Conservation (phyloP, 1,139 yeast genomes). For the Taphrina communis region DNA sequence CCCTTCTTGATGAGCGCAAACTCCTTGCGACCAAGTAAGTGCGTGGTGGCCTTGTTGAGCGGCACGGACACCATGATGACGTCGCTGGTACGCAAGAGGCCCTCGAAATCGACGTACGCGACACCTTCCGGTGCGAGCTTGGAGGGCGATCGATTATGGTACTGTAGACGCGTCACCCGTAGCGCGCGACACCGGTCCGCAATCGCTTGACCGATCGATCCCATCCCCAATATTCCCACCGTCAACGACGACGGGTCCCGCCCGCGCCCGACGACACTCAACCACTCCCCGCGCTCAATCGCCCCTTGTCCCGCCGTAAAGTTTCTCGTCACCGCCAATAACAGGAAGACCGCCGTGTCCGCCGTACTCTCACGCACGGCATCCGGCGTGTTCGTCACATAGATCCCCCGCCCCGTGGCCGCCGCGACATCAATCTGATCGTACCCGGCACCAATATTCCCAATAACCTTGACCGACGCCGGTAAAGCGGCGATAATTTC, state of each 20-base stretch:
- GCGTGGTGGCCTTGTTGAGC: conserved; percentile 63
- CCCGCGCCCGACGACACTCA: conserved; percentile 59
- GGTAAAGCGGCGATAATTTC: conserved; percentile 30
- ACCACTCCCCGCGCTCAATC: conserved; percentile 38
- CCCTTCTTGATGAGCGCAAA: conserved; percentile 68
- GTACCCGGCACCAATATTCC: conserved; percentile 50
- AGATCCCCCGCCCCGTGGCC: conserved; percentile 61
- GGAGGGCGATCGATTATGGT: conserved; percentile 60
- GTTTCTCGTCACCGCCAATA: conserved; percentile 66
- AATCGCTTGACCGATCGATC: conserved; percentile 71
- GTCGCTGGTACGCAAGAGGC: conserved; percentile 61
- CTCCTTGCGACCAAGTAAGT: conserved; percentile 61
- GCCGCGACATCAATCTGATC: conserved; percentile 66
- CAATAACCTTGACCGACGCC: conserved; percentile 22
- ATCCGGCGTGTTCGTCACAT: conserved; percentile 73
- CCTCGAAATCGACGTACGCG: conserved; percentile 64
- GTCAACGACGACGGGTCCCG: conserved; percentile 55
- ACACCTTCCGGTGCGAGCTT: conserved; percentile 58
- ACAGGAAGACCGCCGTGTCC: conserved; percentile 71
- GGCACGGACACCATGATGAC: conserved; percentile 69
- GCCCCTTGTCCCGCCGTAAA: conserved; percentile 9
- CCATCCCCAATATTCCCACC: conserved; percentile 73
- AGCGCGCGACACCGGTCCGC: conserved; percentile 68
- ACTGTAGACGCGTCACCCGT: conserved; percentile 62
- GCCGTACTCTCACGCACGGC: conserved; percentile 86